Evolutionary conservation across 495 filamentous ascomycete species (phyloP).

Genomic region (Annulohypoxylon bovei): DNA sequence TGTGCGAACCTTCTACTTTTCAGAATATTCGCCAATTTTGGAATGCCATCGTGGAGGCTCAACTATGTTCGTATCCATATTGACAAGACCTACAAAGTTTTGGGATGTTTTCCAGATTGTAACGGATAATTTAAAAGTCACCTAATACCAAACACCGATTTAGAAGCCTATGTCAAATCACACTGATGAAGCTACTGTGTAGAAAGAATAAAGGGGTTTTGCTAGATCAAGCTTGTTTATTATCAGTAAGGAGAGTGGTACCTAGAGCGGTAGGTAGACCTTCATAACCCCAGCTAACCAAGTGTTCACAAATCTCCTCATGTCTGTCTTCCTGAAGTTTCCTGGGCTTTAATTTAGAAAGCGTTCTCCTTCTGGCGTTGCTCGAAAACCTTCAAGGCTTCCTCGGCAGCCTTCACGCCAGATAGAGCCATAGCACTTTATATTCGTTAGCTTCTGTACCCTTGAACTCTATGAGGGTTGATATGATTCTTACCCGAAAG

Average conservation of each 20-base stretch:
- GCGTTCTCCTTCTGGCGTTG: constrained; percentile 66
- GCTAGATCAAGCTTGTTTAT: not conserved
- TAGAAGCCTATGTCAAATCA: not conserved
- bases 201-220: constrained; percentile 13
- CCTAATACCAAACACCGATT: not conserved
- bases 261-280: not conserved
- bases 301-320: not conserved
- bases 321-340: not conserved
- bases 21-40: too few species aligned
- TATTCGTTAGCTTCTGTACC: not conserved
- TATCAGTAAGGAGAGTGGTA: constrained; percentile 5
- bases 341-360: constrained; percentile 13
- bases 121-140: too few species aligned
- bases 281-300: constrained; percentile 4
- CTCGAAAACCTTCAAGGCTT: constrained; percentile 79
- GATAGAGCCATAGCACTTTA: constrained; percentile 81
- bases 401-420: constrained; percentile 90
- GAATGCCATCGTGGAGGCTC: too few species aligned
- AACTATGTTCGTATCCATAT: too few species aligned
- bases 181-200: not conserved
- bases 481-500: constrained; percentile 52
- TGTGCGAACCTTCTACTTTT: too few species aligned
- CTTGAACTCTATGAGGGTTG: constrained; percentile 19
- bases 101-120: too few species aligned
- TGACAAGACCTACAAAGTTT: too few species aligned